Evolutionary conservation across 768 basidiomycete genomes (phyloP).

Genomic region (Panellus pusillus): DNA sequence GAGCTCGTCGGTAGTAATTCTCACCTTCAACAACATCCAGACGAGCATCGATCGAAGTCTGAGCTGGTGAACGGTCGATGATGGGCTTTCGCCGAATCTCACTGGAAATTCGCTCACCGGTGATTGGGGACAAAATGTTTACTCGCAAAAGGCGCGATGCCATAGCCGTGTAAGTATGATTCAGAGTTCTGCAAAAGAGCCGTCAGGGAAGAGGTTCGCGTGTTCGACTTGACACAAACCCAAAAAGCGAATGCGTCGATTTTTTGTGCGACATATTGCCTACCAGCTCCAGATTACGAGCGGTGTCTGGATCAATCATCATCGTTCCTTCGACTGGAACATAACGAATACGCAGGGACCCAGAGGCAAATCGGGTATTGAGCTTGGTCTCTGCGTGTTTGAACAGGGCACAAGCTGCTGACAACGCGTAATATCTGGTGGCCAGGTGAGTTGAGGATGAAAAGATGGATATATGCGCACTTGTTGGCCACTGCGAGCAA

Average conservation of each 20-base stretch:
- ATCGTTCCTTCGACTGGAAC: constrained; percentile 86
- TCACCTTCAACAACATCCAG: constrained; percentile 85
- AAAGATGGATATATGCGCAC: constrained; percentile 45
- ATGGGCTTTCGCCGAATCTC: neutral
- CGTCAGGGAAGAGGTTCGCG: neutral
- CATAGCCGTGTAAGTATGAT: constrained; percentile 90
- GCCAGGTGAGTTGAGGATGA: neutral
- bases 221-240: constrained; percentile 45
- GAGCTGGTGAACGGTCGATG: constrained; percentile 37
- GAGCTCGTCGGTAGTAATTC: neutral
- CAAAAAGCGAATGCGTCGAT: constrained; percentile 74
- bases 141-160: constrained; percentile 76
- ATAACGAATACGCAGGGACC: constrained; percentile 74
- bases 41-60: constrained; percentile 70
- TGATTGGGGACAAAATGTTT: constrained; percentile 81
- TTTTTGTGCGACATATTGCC: constrained; percentile 69
- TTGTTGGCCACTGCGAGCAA: constrained; percentile 80
- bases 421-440: constrained; percentile 85
- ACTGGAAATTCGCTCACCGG: constrained; percentile 42
- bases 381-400: constrained; percentile 74
- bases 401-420: constrained; percentile 84
- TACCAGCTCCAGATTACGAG: constrained; percentile 86
- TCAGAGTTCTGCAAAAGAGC: constrained; percentile 50
- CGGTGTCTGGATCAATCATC: constrained; percentile 91
- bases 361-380: constrained; percentile 67